phyloP scores from a whole-genome alignment of 441 rosid species.

The Adansonia gregorii region DNA sequence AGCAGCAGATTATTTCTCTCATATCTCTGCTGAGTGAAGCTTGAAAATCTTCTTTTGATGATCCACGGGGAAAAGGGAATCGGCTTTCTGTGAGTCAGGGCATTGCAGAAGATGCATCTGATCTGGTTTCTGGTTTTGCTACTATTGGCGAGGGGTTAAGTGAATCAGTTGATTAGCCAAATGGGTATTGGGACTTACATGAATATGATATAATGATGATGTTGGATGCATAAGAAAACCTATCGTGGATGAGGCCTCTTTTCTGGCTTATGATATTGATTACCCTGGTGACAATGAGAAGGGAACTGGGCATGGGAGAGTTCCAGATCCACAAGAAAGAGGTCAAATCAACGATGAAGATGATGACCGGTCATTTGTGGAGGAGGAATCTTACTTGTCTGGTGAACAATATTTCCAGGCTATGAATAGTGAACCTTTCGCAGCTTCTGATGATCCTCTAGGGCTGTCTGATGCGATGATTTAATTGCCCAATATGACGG shows the following conservation, averaged over 20 bases:
- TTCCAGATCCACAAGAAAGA: conserved; percentile 72
- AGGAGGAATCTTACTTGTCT: conserved; percentile 89
- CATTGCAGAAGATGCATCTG: conserved; percentile 90
- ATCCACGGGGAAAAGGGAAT: conserved; percentile 80
- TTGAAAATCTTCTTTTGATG: conserved; percentile 28
- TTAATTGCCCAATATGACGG: conserved; percentile 75
- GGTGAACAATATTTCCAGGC: conserved; percentile 77
- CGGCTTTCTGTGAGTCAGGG: conserved; percentile 99
- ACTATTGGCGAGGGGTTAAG: conserved; percentile 93
- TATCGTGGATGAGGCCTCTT: conserved; percentile 95
- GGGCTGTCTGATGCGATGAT: conserved; percentile 61
- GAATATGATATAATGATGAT: conserved; percentile 94
- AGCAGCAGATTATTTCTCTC: conserved; percentile 17
- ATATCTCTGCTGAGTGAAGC: background rate
- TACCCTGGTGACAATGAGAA: conserved; percentile 97
- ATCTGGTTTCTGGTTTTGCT: conserved; percentile 96
- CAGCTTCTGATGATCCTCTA: conserved; percentile 70
- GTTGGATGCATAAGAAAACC: conserved; percentile 97
- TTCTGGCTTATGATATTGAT: conserved; percentile 96
- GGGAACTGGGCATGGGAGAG: conserved; percentile 74
- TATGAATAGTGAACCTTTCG: conserved; percentile 64
- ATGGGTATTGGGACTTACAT: conserved; percentile 98
- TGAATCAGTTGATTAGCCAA: conserved; percentile 84
- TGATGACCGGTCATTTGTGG: conserved; percentile 85
- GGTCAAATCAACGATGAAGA: conserved; percentile 77